A percentile compares a stretch with the other conserved stretches of the same genome.
phyloP scores from a whole-genome alignment of 805 yeast genomes.

The Hanseniaspora guilliermondii region DNA sequence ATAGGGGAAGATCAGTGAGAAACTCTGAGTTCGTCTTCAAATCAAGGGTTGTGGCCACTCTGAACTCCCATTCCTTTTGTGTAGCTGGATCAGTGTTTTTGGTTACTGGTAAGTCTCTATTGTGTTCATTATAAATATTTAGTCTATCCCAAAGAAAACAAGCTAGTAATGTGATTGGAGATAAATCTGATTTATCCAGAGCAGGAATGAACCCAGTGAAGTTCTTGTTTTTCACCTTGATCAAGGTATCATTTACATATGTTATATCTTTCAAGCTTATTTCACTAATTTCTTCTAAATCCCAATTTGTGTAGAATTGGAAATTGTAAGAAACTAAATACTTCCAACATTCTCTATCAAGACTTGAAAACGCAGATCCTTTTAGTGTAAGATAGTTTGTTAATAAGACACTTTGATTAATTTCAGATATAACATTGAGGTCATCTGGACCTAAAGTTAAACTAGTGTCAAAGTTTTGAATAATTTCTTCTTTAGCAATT shows the following conservation, averaged over 20 bases:
- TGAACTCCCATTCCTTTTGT: background rate
- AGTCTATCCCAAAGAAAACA: conserved; percentile 13
- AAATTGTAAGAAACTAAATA: conserved; percentile 6
- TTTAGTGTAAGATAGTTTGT: conserved; percentile 11
- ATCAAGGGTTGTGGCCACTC: conserved; percentile 8
- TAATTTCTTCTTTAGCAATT: background rate
- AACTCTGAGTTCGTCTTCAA: background rate
- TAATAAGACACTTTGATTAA: conserved; percentile 5
- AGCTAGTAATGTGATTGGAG: conserved; percentile 9
- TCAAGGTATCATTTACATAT: conserved; percentile 2
- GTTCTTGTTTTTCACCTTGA: conserved; percentile 1
- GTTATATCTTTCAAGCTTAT: background rate
- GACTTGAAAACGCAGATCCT: conserved; percentile 8
- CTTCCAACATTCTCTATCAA: conserved; percentile 13
- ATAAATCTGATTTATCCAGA: conserved; percentile 9
- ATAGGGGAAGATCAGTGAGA: conserved; percentile 4
- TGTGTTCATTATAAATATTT: conserved; percentile 5
- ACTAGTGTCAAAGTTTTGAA: background rate
- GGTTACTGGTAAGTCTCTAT: conserved; percentile 9
- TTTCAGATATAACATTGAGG: background rate
- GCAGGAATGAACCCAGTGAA: conserved; percentile 4
- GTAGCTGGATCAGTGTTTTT: background rate
- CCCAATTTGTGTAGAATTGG: conserved; percentile 9
- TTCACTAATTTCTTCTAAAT: conserved; percentile 9
- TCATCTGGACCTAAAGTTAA: background rate